Evolutionary conservation across 768 basidiomycete species (phyloP).

Genomic region (Rhizopogon roseolus): DNA sequence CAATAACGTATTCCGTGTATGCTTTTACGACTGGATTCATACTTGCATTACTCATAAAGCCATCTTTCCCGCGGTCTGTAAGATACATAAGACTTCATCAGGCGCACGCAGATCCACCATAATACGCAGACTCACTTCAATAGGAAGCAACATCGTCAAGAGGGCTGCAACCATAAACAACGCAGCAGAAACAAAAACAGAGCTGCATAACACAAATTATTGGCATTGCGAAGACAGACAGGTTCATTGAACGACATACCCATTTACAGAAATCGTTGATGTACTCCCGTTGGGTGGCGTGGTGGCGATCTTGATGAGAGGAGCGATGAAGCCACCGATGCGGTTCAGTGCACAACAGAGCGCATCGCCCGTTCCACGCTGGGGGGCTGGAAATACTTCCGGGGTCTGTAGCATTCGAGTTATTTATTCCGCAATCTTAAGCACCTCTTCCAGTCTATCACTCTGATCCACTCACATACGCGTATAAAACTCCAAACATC

Average conservation of each 20-base stretch:
- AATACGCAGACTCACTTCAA: conserved; percentile 33
- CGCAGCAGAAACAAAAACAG: conserved; percentile 45
- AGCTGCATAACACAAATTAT: conserved; percentile 19
- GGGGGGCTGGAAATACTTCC: conserved; percentile 54
- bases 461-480: conserved; percentile 29
- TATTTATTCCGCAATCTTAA: neutral
- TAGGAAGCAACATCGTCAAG: conserved; percentile 38
- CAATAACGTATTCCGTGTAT: conserved; percentile 5
- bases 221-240: neutral
- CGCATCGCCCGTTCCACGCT: conserved; percentile 52
- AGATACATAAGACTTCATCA: neutral
- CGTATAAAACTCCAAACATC: conserved; percentile 53
- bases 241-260: conserved; percentile 14
- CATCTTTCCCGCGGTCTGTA: conserved; percentile 19
- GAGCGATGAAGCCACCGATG: conserved; percentile 42
- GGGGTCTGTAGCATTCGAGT: conserved; percentile 30
- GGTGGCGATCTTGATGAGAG: conserved; percentile 44
- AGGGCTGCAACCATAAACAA: conserved; percentile 39
- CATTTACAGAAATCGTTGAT: conserved; percentile 29
- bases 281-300: conserved; percentile 27
- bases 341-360: conserved; percentile 44
- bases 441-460: neutral
- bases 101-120: neutral
- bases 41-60: neutral
- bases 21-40: neutral